Conservation (phyloP, 2,329 filamentous ascomycete genomes). For the Hypoxylon sp. region DNA sequence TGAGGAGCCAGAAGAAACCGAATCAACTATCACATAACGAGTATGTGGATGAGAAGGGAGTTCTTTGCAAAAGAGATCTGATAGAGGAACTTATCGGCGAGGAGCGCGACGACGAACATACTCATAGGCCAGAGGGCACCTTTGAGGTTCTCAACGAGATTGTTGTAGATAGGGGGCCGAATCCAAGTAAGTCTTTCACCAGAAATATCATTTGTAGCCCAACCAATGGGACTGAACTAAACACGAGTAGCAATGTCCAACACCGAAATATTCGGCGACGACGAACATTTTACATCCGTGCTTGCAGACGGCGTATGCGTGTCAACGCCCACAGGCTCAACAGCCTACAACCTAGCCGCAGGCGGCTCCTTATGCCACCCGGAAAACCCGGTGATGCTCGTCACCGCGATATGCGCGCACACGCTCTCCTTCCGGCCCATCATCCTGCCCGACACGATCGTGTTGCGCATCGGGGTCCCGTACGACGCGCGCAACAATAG, state of each 20-base stretch:
- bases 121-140: conserved; percentile 86
- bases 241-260: conserved; percentile 82
- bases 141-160: conserved; percentile 96
- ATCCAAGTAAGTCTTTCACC: conserved; percentile 77
- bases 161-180: conserved; percentile 95
- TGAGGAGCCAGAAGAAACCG: conserved; percentile 77
- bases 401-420: conserved; percentile 95
- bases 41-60: conserved; percentile 54
- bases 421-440: conserved; percentile 97
- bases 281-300: conserved; percentile 94
- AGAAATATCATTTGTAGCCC: neutral
- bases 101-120: conserved; percentile 85
- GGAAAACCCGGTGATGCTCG: conserved; percentile 94
- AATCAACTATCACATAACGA: conserved; percentile 47
- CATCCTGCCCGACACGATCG: conserved; percentile 95
- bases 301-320: conserved; percentile 95
- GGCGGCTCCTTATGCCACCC: conserved; percentile 97
- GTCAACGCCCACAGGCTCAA: conserved; percentile 93
- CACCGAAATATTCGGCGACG: conserved; percentile 93
- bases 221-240: conserved; percentile 23
- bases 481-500: conserved; percentile 90
- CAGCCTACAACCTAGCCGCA: conserved; percentile 94
- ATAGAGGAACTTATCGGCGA: conserved; percentile 93
- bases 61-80: conserved; percentile 72
- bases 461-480: conserved; percentile 92